Percentiles rank a stretch among this genome's conserved stretches.
Conservation (phyloP, 2,329 filamentous ascomycete species). For the Diaporthe sp. region DNA sequence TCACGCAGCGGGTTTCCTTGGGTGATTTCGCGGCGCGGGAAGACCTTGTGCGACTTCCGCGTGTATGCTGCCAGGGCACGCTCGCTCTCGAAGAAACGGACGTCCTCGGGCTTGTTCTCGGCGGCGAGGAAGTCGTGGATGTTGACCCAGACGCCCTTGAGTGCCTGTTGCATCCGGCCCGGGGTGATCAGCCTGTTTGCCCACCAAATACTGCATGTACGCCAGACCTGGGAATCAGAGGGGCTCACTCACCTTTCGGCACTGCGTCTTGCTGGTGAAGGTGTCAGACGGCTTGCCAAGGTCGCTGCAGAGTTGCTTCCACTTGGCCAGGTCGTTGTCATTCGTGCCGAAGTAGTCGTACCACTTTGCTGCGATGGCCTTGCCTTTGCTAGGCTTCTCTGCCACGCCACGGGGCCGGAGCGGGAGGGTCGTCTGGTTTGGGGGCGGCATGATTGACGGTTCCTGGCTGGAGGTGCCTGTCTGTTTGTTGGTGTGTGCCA, state of each 20-base stretch:
- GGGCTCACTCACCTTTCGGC: constrained; percentile 55
- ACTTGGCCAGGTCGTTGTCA: constrained; percentile 55
- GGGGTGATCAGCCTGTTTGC: background rate
- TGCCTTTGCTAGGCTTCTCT: constrained; percentile 20
- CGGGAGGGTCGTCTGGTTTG: background rate
- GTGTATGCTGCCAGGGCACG: constrained; percentile 55
- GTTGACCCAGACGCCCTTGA: constrained; percentile 61
- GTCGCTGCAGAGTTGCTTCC: constrained; percentile 60
- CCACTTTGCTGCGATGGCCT: constrained; percentile 44
- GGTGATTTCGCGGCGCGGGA: constrained; percentile 60
- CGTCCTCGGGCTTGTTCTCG: constrained; percentile 45
- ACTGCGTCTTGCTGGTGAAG: constrained; percentile 60
- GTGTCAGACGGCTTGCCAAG: constrained; percentile 55
- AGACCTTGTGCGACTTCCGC: constrained; percentile 53
- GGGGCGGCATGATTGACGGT: background rate
- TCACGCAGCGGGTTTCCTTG: constrained; percentile 56
- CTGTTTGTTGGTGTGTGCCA: background rate
- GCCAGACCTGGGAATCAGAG: background rate
- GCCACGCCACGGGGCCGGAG: background rate
- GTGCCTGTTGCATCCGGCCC: constrained; percentile 55
- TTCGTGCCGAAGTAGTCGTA: constrained; percentile 50
- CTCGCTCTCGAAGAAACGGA: constrained; percentile 52
- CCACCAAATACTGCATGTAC: background rate
- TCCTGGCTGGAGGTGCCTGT: background rate
- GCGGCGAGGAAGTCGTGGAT: constrained; percentile 63